phyloP scores from a whole-genome alignment of 345 rosid species.

The Mangifera indica region DNA sequence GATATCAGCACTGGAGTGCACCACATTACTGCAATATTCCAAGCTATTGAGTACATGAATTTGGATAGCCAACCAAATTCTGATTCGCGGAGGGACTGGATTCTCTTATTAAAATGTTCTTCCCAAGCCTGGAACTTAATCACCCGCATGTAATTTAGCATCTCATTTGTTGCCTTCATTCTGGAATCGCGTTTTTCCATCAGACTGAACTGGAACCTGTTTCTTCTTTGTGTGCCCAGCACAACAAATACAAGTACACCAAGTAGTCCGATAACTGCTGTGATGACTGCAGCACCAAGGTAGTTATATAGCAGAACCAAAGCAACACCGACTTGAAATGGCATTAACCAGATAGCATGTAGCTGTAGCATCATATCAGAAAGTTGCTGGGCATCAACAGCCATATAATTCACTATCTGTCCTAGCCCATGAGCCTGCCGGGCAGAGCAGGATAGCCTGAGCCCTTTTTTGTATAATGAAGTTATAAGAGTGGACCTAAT shows the following conservation, averaged over 20 bases:
- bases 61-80: conserved; percentile 83
- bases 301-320: conserved; percentile 60
- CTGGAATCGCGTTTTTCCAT: conserved; percentile 80
- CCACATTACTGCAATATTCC: conserved; percentile 74
- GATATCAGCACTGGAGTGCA: conserved; percentile 77
- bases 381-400: conserved; percentile 95
- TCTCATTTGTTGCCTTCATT: conserved; percentile 93
- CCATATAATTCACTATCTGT: conserved; percentile 97
- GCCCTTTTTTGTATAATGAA: conserved; percentile 73
- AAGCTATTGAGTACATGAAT: conserved; percentile 70
- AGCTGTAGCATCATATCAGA: conserved; percentile 97
- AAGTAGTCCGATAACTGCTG: conserved; percentile 52
- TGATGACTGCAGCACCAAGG: conserved; percentile 59
- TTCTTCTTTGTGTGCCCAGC: conserved; percentile 62
- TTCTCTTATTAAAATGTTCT: conserved; percentile 81
- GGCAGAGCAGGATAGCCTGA: conserved; percentile 74
- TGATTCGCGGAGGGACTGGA: conserved; percentile 58
- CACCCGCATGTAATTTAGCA: conserved; percentile 89
- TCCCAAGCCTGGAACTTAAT: conserved; percentile 98
- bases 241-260: conserved; percentile 49
- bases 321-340: conserved; percentile 67
- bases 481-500: conserved; percentile 80
- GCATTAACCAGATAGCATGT: conserved; percentile 89
- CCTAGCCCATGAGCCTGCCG: conserved; percentile 94
- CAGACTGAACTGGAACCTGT: conserved; percentile 57